A percentile compares a stretch with the other conserved stretches of the same genome.
phyloP scores from a whole-genome alignment of 2,329 filamentous ascomycete genomes.

The Alternaria tenuissima region DNA sequence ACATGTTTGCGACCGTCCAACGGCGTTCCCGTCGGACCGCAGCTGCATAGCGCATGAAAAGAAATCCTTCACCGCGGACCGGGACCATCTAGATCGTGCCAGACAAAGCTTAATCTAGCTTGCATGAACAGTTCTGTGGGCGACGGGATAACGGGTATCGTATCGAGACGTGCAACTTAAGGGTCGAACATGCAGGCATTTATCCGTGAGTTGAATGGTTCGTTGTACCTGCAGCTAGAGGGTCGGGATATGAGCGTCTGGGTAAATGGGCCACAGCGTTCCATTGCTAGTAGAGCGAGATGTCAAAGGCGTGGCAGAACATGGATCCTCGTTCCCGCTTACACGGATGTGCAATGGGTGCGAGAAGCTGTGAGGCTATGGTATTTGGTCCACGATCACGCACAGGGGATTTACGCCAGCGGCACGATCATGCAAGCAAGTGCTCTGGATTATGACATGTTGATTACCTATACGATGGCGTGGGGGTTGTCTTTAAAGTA shows the following conservation, averaged over 20 bases:
- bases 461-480: neutral
- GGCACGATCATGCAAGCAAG: neutral
- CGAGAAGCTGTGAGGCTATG: neutral
- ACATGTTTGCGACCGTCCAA: neutral
- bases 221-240: conserved; percentile 11
- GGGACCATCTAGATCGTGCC: neutral
- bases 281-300: neutral
- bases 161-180: neutral
- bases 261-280: conserved; percentile 7
- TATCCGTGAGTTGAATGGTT: conserved; percentile 13
- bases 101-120: conserved; percentile 12
- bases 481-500: neutral
- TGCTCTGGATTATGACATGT: neutral
- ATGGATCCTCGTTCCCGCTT: neutral
- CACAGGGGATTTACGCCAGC: neutral
- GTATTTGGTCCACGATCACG: neutral
- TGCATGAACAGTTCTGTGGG: conserved; percentile 3
- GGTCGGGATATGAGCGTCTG: neutral
- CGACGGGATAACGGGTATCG: conserved; percentile 18
- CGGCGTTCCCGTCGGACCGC: conserved; percentile 5
- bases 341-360: neutral
- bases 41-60: conserved; percentile 6
- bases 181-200: conserved; percentile 8
- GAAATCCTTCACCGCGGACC: neutral
- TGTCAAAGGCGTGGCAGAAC: neutral